Evolutionary conservation across 2,329 filamentous ascomycete genomes (phyloP), one percentile per base, ranked within the genome.

Genomic region (Botryotinia convoluta): DNA sequence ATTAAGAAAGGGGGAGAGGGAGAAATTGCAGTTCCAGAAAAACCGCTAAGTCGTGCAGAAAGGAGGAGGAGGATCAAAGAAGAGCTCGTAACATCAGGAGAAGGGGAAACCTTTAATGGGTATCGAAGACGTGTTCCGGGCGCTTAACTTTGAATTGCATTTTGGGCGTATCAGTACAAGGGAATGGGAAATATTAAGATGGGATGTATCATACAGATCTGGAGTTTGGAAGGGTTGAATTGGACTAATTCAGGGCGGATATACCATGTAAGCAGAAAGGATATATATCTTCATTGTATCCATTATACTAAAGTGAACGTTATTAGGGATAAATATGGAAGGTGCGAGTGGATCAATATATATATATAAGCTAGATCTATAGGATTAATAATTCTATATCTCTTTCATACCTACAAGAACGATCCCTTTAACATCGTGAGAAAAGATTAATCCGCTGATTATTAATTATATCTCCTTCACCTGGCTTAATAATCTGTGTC

Each of bases 21-120:
- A 68, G 37, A 1, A 64, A 75, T 65, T 26, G 12, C n/a, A 71
- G 35, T 68, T 39, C 45, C 64, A 59, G 74, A 75, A 64, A 77
- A 77, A 42, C 74, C 74, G 10, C 14, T 51, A 39, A 80, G 78
- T 74, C 70, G 74, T 71, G 79, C 79, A 32, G 78, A 78, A 81
- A 85, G 89, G 77, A 84, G 89, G 77, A 83, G 83, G 79, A 83
- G 85, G 76, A 91, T 90, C 78, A 89, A 88, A 79, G 85, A 88
- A 75, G 88, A 90, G 77, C 85, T 90, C 29, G 57, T 80, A 51
- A 75, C 76, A 26, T 77, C 76, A 29, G 74, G 82, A 81, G 79
- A 85, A 84, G 78, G 81, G 82, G 79, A 86, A 83, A 22, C 61
- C 10, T 76, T 77, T 57, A 76, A 82, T 84, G 37, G 86, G 74